These are phyloP conservation scores for Parasitella parasitica DNA, from an alignment of 371 early-diverging fungal species.

Conservation along the genomic window DNA sequence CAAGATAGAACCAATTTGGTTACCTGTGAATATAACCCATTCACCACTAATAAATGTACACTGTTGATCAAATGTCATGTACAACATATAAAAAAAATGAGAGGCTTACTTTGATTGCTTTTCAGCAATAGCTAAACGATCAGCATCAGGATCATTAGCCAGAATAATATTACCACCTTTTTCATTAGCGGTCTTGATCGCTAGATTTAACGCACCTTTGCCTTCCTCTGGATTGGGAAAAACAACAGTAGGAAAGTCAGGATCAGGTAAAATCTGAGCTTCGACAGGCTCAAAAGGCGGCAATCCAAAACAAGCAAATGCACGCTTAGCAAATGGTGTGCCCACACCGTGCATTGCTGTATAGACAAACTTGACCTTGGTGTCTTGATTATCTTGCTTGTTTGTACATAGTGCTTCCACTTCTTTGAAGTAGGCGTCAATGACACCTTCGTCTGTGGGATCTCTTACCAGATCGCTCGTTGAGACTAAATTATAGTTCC, in stretches of 20 bases:
- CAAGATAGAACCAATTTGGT: slow-evolving; percentile 89
- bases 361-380: slow-evolving; percentile 75
- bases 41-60: slow-evolving; percentile 39
- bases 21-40: slow-evolving; percentile 88
- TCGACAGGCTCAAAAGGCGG: slow-evolving; percentile 64
- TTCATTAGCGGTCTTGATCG: slow-evolving; percentile 73
- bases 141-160: slow-evolving; percentile 99
- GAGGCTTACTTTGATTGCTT: slow-evolving; percentile 49
- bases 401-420: slow-evolving; percentile 45
- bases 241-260: slow-evolving; percentile 92
- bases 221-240: slow-evolving; percentile 95
- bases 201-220: slow-evolving; percentile 79
- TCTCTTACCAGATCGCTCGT: slow-evolving; percentile 49
- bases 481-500: slow-evolving; percentile 70
- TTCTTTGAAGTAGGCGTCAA: slow-evolving; percentile 73
- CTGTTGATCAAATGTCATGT: too few species aligned
- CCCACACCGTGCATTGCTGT: slow-evolving; percentile 98
- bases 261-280: slow-evolving; percentile 81
- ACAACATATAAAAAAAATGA: neutral
- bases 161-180: slow-evolving; percentile 68
- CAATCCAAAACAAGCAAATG: slow-evolving; percentile 70
- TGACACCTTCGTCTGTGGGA: slow-evolving; percentile 55
- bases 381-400: slow-evolving; percentile 48
- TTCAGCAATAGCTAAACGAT: slow-evolving; percentile 91
- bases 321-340: slow-evolving; percentile 67